Evolutionary conservation across 2,329 filamentous ascomycete genomes (phyloP).

Genomic region (Acarospora socialis): DNA sequence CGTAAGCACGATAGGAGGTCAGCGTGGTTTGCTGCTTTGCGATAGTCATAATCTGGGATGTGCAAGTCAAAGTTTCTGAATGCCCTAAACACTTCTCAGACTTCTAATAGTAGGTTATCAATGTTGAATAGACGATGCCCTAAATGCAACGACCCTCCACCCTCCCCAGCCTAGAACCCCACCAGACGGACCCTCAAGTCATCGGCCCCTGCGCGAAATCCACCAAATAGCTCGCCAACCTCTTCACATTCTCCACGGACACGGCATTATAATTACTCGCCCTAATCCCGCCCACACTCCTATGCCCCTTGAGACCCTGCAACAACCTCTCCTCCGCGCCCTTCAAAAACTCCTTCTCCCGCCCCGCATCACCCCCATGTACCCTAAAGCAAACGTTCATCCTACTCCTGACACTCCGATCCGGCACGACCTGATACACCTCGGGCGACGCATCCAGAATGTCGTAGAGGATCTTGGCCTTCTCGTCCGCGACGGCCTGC

Average conservation of each 20-base stretch:
- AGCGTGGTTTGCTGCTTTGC: too few relatives aligned
- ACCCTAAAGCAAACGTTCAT: conserved; percentile 93
- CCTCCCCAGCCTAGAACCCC: too few relatives aligned
- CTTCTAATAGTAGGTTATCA: too few relatives aligned
- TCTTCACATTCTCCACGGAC: conserved; percentile 33
- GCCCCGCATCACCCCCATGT: conserved; percentile 46
- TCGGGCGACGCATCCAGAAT: conserved; percentile 59
- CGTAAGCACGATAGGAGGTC: too few relatives aligned
- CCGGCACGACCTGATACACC: conserved; percentile 65
- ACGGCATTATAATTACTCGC: conserved; percentile 86
- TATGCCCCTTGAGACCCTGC: conserved; percentile 75
- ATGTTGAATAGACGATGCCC: too few relatives aligned
- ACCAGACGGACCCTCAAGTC: too few relatives aligned
- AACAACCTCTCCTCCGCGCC: conserved; percentile 54
- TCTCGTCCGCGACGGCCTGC: conserved; percentile 56
- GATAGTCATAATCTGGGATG: too few relatives aligned
- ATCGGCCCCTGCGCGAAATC: conserved; percentile 39
- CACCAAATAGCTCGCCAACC: conserved; percentile 30
- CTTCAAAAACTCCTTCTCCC: conserved; percentile 68
- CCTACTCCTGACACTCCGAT: conserved; percentile 59
- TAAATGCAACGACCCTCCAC: too few relatives aligned
- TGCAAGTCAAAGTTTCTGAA: too few relatives aligned
- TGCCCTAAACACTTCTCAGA: too few relatives aligned
- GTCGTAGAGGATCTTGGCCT: conserved; percentile 62
- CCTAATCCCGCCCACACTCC: conserved; percentile 73